Evolutionary conservation across 768 basidiomycete genomes (phyloP), one percentile per base, ranked within the genome.

Genomic region (Lactarius trivialis): DNA sequence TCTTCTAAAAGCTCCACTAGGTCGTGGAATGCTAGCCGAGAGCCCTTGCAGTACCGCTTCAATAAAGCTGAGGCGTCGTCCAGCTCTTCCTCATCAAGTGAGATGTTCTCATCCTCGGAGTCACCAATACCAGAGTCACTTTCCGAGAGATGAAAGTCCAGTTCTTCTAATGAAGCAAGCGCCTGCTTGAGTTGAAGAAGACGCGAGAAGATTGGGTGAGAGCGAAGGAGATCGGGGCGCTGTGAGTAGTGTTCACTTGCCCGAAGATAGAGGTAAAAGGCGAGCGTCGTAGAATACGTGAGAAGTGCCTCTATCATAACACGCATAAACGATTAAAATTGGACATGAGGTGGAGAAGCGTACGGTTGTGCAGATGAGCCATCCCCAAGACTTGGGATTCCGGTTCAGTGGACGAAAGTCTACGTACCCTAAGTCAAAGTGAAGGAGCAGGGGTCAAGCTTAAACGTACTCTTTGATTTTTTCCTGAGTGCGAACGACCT

Each of bases 261-360:
- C 19, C 90, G 84, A n/a, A 98, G 79, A 72, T 94, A 85, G 43
- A 98, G 77, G 75, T 96, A 98, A 76, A 94, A 98, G 1, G 94
- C 90, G 50, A 98, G 85, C 2, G 85, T 87, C 0, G 93, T 91
- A 21, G 91, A 81, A 70, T 98, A 98, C 9, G 94, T 92, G 39
- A 97, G 76, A 2, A 96, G 78, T 1, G 93, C 82, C 79, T 98
- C 95, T 98, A 72, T 26, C 17, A 45, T 61, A 6, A 50, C 19
- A 36, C 60, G 39, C 21, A 50, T 48, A 32, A 58, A 32, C 17
- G 24, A 19, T 37, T 43, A 24, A 0, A 41, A 49, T 15, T 8
- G 6, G 33, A 54, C 5, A 41, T 57, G n/a, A 50, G 50, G 62
- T 50, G 34, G 28, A 17, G 45, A 36, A 6, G 80, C 92, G 74